phyloP scores from a whole-genome alignment of 768 basidiomycete genomes.

The Melanogaster broomeanus region DNA sequence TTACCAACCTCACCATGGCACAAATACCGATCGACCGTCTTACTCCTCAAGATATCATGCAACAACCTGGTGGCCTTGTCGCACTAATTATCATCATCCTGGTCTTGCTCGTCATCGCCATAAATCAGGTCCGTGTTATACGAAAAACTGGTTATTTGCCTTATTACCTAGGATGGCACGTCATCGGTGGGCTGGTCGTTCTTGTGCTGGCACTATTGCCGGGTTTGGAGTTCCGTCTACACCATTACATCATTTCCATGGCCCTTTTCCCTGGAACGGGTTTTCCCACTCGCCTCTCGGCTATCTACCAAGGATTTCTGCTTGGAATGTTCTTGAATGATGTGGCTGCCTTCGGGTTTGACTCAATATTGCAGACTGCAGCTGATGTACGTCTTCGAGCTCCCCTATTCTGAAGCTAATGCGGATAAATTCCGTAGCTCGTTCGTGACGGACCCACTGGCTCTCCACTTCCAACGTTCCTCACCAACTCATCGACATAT shows the following conservation, averaged over 20 bases:
- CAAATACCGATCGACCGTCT: conserved; percentile 78
- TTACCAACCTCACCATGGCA: conserved; percentile 71
- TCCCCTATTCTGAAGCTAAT: neutral
- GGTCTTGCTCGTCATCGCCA: conserved; percentile 54
- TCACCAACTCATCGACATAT: conserved; percentile 74
- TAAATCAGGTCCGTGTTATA: conserved; percentile 82
- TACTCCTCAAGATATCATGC: conserved; percentile 64
- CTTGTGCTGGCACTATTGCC: conserved; percentile 71
- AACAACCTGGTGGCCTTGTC: conserved; percentile 65
- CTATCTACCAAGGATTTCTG: conserved; percentile 79
- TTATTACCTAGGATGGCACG: conserved; percentile 75
- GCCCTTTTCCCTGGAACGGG: conserved; percentile 74
- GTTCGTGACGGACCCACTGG: conserved; percentile 71
- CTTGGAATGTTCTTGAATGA: conserved; percentile 84
- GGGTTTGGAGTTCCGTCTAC: conserved; percentile 66
- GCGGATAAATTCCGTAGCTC: conserved; percentile 46
- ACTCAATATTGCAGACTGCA: conserved; percentile 75
- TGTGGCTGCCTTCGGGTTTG: conserved; percentile 77
- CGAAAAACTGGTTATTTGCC: conserved; percentile 85
- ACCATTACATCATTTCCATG: conserved; percentile 83
- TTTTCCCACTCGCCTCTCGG: conserved; percentile 79
- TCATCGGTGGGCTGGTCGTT: conserved; percentile 62
- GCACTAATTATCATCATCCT: conserved; percentile 70
- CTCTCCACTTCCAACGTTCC: conserved; percentile 66
- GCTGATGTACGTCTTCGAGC: conserved; percentile 51